Conservation (phyloP, 1,139 yeast genomes). For the Saccharomycopsis hybrid region DNA sequence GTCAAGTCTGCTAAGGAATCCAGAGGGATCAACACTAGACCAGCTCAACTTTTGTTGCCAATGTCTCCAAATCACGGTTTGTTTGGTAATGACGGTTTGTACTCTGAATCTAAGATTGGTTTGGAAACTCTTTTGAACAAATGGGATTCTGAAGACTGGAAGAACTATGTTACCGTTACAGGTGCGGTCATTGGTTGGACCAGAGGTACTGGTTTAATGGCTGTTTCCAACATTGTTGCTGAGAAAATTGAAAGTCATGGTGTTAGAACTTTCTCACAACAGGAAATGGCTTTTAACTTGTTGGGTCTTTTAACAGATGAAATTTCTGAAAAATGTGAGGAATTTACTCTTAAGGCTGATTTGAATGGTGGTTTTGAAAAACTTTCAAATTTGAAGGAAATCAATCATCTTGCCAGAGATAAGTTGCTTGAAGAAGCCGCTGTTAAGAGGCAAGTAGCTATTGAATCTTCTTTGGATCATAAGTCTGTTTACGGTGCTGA, state of each 20-base stretch:
- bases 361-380: slow-evolving; percentile 97
- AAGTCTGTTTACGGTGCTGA: slow-evolving; percentile 85
- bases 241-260: slow-evolving; percentile 95
- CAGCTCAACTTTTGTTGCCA: slow-evolving; percentile 95
- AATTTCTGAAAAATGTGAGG: slow-evolving; percentile 81
- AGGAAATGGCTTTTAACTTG: slow-evolving; percentile 98
- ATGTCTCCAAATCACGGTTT: slow-evolving; percentile 98
- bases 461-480: slow-evolving; percentile 89
- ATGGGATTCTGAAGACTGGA: slow-evolving; percentile 98
- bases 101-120: slow-evolving; percentile 94
- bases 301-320: slow-evolving; percentile 89
- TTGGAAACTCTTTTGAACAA: slow-evolving; percentile 95
- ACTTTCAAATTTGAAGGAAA: slow-evolving; percentile 85
- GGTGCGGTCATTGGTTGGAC: slow-evolving; percentile 99
- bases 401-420: slow-evolving; percentile 73
- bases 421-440: slow-evolving; percentile 84
- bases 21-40: slow-evolving; percentile 82
- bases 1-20: slow-evolving; percentile 76
- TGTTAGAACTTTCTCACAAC: slow-evolving; percentile 95
- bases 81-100: slow-evolving; percentile 95
- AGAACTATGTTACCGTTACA: slow-evolving; percentile 85
- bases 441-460: slow-evolving; percentile 89
- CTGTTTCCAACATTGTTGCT: slow-evolving; percentile 93
- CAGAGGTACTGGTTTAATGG: slow-evolving; percentile 98
- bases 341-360: slow-evolving; percentile 93